These are phyloP conservation scores for Auricularia cornea DNA, from an alignment of 768 basidiomycete species.

Conservation along the genomic window DNA sequence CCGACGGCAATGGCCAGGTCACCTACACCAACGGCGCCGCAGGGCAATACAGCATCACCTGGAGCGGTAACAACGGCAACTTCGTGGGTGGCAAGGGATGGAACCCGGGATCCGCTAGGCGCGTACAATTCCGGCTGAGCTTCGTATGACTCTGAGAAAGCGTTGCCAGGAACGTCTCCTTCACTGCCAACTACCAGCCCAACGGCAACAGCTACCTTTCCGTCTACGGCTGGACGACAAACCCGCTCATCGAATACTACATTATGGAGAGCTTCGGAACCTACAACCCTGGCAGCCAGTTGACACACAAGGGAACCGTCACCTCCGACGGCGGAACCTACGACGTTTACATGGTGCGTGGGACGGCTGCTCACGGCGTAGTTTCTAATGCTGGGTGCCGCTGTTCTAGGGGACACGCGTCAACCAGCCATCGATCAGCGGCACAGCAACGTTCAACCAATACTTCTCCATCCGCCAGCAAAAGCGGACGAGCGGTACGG, in stretches of 20 bases:
- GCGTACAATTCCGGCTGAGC: neutral
- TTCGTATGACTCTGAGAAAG: neutral
- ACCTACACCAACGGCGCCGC: slow-evolving; percentile 26
- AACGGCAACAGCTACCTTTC: slow-evolving; percentile 37
- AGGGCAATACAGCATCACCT: slow-evolving; percentile 26
- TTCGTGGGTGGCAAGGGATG: slow-evolving; percentile 35
- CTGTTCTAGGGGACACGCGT: slow-evolving; percentile 26
- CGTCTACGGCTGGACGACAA: slow-evolving; percentile 40
- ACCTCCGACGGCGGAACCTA: slow-evolving; percentile 36
- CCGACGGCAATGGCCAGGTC: slow-evolving; percentile 21
- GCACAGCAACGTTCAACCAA: slow-evolving; percentile 37
- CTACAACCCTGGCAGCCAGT: slow-evolving; percentile 31
- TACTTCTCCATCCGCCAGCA: slow-evolving; percentile 38
- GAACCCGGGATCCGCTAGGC: slow-evolving; percentile 26
- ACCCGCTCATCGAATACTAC: slow-evolving; percentile 41
- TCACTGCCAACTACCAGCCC: slow-evolving; percentile 29
- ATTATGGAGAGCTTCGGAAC: slow-evolving; percentile 34
- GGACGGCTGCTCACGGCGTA: too few relatives aligned
- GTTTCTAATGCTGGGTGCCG: too few relatives aligned
- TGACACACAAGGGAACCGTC: slow-evolving; percentile 29
- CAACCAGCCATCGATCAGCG: slow-evolving; percentile 35
- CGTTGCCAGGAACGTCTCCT: slow-evolving; percentile 26
- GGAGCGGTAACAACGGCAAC: slow-evolving; percentile 25
- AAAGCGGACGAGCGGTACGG: slow-evolving; percentile 21
- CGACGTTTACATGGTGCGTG: slow-evolving; percentile 25